Conservation (phyloP, 257 asterid genomes). For the Nicotiana benthamiana region DNA sequence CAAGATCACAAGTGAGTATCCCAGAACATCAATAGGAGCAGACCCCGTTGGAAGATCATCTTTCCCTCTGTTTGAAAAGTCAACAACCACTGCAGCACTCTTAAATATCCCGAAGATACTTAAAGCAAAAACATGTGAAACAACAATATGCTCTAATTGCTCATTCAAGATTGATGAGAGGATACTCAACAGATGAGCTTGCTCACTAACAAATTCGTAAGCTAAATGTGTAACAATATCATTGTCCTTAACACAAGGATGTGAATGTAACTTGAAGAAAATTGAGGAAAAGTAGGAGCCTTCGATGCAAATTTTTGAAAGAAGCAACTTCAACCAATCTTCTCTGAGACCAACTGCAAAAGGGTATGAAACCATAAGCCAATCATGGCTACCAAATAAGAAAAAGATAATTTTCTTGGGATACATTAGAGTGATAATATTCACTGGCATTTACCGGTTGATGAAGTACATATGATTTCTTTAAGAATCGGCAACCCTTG, state of each 20-base stretch:
- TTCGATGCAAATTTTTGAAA: constrained; percentile 54
- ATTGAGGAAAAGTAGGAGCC: constrained; percentile 26
- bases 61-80: constrained; percentile 34
- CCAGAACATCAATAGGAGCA: constrained; percentile 50
- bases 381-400: background rate
- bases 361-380: background rate
- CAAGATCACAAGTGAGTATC: constrained; percentile 56
- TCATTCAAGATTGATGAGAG: constrained; percentile 52
- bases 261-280: constrained; percentile 39
- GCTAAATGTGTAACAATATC: constrained; percentile 7
- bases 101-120: constrained; percentile 36
- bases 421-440: background rate
- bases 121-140: constrained; percentile 33
- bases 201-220: constrained; percentile 34
- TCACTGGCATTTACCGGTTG: constrained; percentile 34
- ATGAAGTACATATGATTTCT: constrained; percentile 47
- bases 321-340: constrained; percentile 56
- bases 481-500: constrained; percentile 34
- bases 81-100: constrained; percentile 31
- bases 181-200: constrained; percentile 44
- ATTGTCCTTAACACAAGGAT: constrained; percentile 8
- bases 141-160: constrained; percentile 28
- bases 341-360: constrained; percentile 62
- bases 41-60: constrained; percentile 57
- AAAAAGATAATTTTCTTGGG: background rate